These are phyloP conservation scores for Suillus subaureus DNA, from an alignment of 768 basidiomycete genomes.

Conservation along the genomic window DNA sequence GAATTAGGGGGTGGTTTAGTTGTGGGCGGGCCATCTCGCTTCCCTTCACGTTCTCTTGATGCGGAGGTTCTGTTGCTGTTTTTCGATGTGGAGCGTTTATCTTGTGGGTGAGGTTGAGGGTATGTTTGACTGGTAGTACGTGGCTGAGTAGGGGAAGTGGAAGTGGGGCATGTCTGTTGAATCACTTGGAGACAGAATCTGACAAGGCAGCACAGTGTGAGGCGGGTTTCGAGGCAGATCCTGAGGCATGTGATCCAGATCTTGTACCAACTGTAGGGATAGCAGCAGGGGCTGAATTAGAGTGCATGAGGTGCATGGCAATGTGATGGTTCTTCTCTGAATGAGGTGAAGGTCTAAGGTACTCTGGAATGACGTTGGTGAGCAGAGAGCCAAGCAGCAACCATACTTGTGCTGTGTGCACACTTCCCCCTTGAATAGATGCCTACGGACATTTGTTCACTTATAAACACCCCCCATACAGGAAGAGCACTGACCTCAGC, in stretches of 20 bases:
- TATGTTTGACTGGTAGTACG: constrained; percentile 15
- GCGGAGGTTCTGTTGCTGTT: constrained; percentile 25
- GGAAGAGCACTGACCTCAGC: constrained; percentile 48
- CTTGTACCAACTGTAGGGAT: constrained; percentile 30
- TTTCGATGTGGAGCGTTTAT: constrained; percentile 19
- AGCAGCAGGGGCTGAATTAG: constrained; percentile 45
- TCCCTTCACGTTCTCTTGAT: constrained; percentile 27
- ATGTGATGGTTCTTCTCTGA: constrained; percentile 18
- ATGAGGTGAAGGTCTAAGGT: constrained; percentile 25
- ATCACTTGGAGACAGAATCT: constrained; percentile 21
- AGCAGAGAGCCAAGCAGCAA: constrained; percentile 60
- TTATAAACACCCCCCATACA: too few relatives aligned
- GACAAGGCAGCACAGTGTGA: constrained; percentile 30
- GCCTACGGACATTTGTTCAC: constrained; percentile 36
- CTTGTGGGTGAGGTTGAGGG: constrained; percentile 3
- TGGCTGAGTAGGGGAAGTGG: constrained; percentile 29
- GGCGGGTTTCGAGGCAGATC: constrained; percentile 21
- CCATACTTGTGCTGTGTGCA: constrained; percentile 68
- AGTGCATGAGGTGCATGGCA: constrained; percentile 35
- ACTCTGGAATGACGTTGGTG: constrained; percentile 48
- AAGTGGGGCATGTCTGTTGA: constrained; percentile 14
- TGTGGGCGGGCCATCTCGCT: constrained; percentile 15
- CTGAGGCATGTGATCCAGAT: constrained; percentile 11
- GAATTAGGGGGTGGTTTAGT: constrained; percentile 39
- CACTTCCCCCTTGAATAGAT: constrained; percentile 60